Conservation (phyloP, 2,329 filamentous ascomycete genomes). For the Hypomyces perniciosus region DNA sequence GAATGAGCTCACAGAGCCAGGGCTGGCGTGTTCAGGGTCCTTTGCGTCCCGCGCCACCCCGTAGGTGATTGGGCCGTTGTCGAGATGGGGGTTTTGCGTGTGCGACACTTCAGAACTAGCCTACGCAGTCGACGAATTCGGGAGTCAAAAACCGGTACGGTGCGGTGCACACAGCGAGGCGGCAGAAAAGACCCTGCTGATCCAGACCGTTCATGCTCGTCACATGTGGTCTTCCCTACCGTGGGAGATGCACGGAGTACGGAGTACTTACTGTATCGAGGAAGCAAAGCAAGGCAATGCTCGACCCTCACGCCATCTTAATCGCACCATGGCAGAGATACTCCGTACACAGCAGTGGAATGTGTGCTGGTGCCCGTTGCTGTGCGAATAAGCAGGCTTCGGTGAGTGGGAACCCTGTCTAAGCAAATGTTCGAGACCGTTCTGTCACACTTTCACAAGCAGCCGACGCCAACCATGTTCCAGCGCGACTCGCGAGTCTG, state of each 20-base stretch:
- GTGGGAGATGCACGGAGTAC: background rate
- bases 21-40: conserved; percentile 10
- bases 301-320: too few species aligned
- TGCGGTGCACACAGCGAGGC: too few species aligned
- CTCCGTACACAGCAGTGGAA: background rate
- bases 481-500: background rate
- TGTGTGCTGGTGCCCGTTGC: background rate
- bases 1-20: conserved; percentile 4
- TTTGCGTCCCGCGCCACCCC: conserved; percentile 5
- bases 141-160: background rate
- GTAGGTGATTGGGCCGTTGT: background rate
- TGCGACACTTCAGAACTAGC: background rate
- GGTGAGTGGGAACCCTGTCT: too few species aligned
- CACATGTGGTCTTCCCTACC: conserved; percentile 4
- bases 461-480: background rate
- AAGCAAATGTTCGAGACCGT: conserved; percentile 6
- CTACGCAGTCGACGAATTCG: background rate
- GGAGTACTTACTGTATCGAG: background rate
- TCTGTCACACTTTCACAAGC: background rate
- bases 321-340: background rate
- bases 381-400: background rate
- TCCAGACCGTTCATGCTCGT: conserved; percentile 8
- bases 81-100: conserved; percentile 1
- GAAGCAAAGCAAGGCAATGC: too few species aligned
- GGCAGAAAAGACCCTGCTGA: conserved; percentile 3